Base-by-base conservation (phyloP, 805 yeast species). In the Candida michaelii region DNA sequence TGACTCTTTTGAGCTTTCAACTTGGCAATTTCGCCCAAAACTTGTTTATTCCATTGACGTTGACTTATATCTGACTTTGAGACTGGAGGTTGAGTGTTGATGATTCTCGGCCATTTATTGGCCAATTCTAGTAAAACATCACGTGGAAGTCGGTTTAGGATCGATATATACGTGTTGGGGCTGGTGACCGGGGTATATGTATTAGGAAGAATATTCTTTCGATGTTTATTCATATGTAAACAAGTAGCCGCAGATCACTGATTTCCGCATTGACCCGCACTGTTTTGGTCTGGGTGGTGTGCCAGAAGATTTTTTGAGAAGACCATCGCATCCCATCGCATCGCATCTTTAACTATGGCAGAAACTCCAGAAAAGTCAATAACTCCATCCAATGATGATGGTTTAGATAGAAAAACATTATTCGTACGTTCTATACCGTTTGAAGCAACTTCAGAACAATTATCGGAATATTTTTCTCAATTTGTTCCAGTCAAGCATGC, bases 401-500 rank as follows among this genome's bases (percentile, higher is more conserved):
- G 65, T 1, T 62, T 78, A 42, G 83, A 78, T 47, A 69, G 78
- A 52, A 74, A 68, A 56, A 85, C 95, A 16, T 70, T 93, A 27
- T 93, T 93, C 61, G 95, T 93, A 32, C 79, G 98, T 50, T 76
- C 90, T 3, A 73, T 91, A 27, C 98, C 98, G 2, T 71, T 72
- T 46, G 82, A 79, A 30, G 95, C 89, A 6, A 85, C 95, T 1
- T 79, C 83, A 16, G 96, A 89, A 46, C 82, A 88, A 53, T 73
- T 93, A 31, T 76, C 91, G 1, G 87, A 85, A 52, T 89, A 76
- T 63, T 93, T 93, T 59, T 85, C 98, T 1, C 89, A 89, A 50
- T 84, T 89, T 66, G 91, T 88, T 4, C 99, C 99, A 5, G 95
- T 91, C 10, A 89, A 84, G 64, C 99, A 93, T 64, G 96, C 97